Conservation (phyloP, 2,329 filamentous ascomycete genomes). For the Coleophoma cylindrospora region DNA sequence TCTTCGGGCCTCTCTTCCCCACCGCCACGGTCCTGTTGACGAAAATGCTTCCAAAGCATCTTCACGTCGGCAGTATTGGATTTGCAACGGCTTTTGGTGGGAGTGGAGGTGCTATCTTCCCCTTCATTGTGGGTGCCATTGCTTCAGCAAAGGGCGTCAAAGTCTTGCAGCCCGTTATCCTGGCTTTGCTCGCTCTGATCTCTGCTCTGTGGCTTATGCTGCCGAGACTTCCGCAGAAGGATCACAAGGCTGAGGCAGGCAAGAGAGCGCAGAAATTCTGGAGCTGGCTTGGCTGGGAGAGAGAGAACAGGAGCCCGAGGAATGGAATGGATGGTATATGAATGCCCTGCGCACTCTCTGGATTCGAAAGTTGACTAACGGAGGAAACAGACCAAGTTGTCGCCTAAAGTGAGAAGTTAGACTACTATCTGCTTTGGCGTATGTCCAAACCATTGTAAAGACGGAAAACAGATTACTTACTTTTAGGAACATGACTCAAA, state of each 20-base stretch:
- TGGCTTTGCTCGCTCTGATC: constrained; percentile 41
- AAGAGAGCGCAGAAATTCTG: no score
- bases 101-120: constrained; percentile 61
- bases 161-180: constrained; percentile 50
- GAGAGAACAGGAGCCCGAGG: no score
- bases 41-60: constrained; percentile 65
- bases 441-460: no score
- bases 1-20: constrained; percentile 75
- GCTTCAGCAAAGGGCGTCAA: constrained; percentile 51
- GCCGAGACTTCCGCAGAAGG: constrained; percentile 6
- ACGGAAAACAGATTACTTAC: no score
- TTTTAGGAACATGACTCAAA: no score
- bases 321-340: no score
- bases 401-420: no score
- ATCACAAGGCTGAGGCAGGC: background rate
- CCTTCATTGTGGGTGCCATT: constrained; percentile 65
- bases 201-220: constrained; percentile 38
- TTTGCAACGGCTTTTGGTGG: constrained; percentile 77
- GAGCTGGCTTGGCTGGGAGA: no score
- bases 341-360: no score
- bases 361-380: no score
- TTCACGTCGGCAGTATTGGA: constrained; percentile 77
- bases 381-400: no score
- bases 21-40: constrained; percentile 69
- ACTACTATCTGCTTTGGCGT: no score